Percentiles rank a stretch among this genome's conserved stretches.
Evolutionary conservation across 371 early-diverging fungal species (phyloP).

Genomic region (Phascolomyces articulosus): DNA sequence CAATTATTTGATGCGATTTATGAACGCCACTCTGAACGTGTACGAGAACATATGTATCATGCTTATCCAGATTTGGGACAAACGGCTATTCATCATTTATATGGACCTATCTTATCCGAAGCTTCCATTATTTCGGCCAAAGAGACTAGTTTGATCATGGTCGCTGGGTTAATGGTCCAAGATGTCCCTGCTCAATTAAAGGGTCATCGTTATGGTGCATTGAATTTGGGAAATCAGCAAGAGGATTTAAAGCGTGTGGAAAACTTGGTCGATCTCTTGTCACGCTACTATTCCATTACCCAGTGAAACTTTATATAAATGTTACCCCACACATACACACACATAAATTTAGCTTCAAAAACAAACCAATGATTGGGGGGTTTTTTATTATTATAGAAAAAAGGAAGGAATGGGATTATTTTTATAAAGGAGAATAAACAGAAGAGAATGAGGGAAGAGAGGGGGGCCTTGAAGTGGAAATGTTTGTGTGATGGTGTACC

Average conservation of each 20-base stretch:
- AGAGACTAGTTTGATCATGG: constrained; percentile 39
- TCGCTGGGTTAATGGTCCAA: constrained; percentile 28
- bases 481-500: not conserved
- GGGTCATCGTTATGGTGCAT: constrained; percentile 42
- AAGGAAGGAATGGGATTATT: too few species aligned
- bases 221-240: constrained; percentile 34
- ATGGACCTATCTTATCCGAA: constrained; percentile 37
- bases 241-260: constrained; percentile 22
- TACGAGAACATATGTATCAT: constrained; percentile 27
- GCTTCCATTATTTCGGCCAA: constrained; percentile 22
- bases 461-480: not conserved
- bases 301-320: not conserved
- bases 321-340: not conserved
- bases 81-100: constrained; percentile 38
- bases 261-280: constrained; percentile 13
- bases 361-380: constrained; percentile 5
- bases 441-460: not conserved
- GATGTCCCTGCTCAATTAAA: constrained; percentile 34
- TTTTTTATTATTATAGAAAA: not conserved
- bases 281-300: not conserved
- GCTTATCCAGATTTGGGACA: constrained; percentile 41
- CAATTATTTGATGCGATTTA: constrained; percentile 36
- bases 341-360: too few species aligned
- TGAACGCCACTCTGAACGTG: constrained; percentile 31
- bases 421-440: too few species aligned